A percentile compares a stretch with the other conserved stretches of the same genome.
Evolutionary conservation across 2,329 filamentous ascomycete species (phyloP).

Genomic region (Colletotrichum salicis): DNA sequence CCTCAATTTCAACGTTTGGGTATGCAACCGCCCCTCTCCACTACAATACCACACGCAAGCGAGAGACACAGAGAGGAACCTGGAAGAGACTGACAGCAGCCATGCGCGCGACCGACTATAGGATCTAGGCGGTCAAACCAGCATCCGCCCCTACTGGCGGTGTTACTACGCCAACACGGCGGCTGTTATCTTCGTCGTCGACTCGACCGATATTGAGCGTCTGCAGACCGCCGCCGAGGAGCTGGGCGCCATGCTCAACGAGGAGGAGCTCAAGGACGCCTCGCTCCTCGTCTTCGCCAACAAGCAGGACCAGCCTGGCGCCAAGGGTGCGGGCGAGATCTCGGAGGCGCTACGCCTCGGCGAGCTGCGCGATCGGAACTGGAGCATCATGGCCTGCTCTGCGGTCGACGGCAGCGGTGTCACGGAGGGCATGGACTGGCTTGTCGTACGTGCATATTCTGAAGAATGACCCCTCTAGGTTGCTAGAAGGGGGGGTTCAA

Average conservation of each 20-base stretch:
- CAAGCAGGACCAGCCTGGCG: constrained; percentile 98
- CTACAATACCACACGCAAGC: neutral
- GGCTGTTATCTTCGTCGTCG: constrained; percentile 98
- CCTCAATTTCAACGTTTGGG: constrained; percentile 98
- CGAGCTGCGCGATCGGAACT: constrained; percentile 94
- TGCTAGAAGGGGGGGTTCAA: too few relatives aligned
- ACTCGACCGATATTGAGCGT: constrained; percentile 96
- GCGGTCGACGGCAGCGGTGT: constrained; percentile 96
- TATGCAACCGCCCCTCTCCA: constrained; percentile 54
- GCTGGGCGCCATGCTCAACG: constrained; percentile 92
- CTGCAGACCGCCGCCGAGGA: constrained; percentile 93
- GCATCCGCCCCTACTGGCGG: constrained; percentile 97
- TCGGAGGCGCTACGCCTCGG: constrained; percentile 91
- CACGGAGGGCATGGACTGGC: constrained; percentile 98
- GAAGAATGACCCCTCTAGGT: neutral
- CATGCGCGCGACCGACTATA: constrained; percentile 45
- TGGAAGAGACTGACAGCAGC: constrained; percentile 37
- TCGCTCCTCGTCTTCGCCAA: constrained; percentile 96
- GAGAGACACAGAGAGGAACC: neutral
- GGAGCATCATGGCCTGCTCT: constrained; percentile 98
- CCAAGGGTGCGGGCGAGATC: constrained; percentile 96
- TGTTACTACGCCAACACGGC: constrained; percentile 99
- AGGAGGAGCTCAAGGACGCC: constrained; percentile 95
- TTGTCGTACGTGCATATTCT: constrained; percentile 73
- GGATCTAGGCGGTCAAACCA: constrained; percentile 98